Conservation (phyloP, 768 basidiomycete species). For the Multifurca ochricompacta region DNA sequence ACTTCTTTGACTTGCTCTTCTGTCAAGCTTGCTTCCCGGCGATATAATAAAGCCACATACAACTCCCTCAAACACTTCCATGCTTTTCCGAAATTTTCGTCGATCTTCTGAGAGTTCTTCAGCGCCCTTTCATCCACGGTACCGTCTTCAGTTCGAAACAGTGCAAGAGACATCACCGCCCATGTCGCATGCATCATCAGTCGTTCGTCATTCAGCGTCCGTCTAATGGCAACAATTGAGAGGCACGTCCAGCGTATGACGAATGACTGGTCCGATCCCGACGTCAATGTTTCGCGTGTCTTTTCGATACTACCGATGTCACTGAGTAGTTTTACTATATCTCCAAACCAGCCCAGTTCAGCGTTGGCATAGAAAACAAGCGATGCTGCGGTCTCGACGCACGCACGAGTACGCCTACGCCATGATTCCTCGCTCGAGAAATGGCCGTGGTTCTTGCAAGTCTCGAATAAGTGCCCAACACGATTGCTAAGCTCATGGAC, state of each 20-base stretch:
- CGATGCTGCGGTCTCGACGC: background rate
- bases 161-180: background rate
- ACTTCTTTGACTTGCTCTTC: background rate
- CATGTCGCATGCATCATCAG: background rate
- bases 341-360: slow-evolving; percentile 5
- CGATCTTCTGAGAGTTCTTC: slow-evolving; percentile 2
- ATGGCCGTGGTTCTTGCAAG: background rate
- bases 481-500: background rate
- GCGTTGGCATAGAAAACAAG: background rate
- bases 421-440: background rate
- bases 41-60: background rate
- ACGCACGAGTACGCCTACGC: slow-evolving; percentile 7
- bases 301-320: background rate
- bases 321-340: background rate
- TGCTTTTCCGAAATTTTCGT: slow-evolving; percentile 1
- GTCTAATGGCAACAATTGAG: no score
- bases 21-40: background rate
- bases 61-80: background rate
- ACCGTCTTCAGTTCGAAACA: background rate
- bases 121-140: background rate
- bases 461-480: slow-evolving; percentile 4
- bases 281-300: background rate
- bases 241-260: no score
- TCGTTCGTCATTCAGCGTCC: background rate
- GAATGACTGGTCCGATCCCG: slow-evolving; percentile 1